Evolutionary conservation across 176 grass and related monocot genomes (phyloP).

Genomic region (Eragrostis curvula): DNA sequence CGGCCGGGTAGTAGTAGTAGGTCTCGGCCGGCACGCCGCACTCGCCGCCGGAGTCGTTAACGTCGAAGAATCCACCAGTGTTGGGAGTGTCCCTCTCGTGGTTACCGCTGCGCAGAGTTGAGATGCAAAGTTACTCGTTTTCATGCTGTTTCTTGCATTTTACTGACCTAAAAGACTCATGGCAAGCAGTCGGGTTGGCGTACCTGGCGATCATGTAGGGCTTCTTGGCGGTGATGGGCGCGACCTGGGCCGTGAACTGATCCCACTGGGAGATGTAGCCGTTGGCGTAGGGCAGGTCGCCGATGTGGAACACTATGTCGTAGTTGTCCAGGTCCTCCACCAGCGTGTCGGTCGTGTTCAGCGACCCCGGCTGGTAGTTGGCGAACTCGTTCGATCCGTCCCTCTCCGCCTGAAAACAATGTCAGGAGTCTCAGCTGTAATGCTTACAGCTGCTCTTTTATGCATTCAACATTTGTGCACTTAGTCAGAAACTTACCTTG

Average conservation of each 20-base stretch:
- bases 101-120: conserved; percentile 63
- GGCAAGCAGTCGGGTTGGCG: no score
- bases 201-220: conserved; percentile 93
- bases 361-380: conserved; percentile 79
- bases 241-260: conserved; percentile 89
- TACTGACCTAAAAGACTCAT: no score
- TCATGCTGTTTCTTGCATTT: no score
- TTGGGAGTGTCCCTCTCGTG: conserved; percentile 82
- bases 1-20: conserved; percentile 74
- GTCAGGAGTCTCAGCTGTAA: no score
- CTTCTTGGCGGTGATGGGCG: conserved; percentile 60
- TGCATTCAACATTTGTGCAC: no score
- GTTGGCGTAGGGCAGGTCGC: conserved; percentile 83
- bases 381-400: conserved; percentile 84
- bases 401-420: conserved; percentile 61
- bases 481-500: conserved; percentile 51
- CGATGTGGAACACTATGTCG: conserved; percentile 94
- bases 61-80: conserved; percentile 73
- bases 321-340: conserved; percentile 69
- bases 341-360: conserved; percentile 79
- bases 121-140: no score
- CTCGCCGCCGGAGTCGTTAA: conserved; percentile 78
- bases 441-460: no score
- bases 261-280: conserved; percentile 96
- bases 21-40: conserved; percentile 84